A percentile compares a stretch with the other conserved stretches of the same genome.
Evolutionary conservation across 257 asterid genomes (phyloP).

Genomic region (Nicotiana paniculata): DNA sequence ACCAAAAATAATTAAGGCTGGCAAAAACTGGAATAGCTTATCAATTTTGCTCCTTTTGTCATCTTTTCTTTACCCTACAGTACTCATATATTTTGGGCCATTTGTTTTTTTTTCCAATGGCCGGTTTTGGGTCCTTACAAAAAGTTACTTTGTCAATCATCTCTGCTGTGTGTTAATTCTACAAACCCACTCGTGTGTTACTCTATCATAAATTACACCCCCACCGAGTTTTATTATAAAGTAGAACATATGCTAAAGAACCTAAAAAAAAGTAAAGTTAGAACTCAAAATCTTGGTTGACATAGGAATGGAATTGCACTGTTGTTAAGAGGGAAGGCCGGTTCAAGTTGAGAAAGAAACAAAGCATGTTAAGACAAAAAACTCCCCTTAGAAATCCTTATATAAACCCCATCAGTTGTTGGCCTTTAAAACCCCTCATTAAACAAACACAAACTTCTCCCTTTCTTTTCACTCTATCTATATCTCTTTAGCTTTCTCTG

Average conservation of each 20-base stretch:
- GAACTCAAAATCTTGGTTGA: background rate
- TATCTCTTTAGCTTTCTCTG: background rate
- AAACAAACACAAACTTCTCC: background rate
- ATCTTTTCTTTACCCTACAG: background rate
- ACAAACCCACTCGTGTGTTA: background rate
- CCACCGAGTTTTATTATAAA: background rate
- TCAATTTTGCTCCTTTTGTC: background rate
- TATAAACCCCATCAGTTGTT: conserved; percentile 7
- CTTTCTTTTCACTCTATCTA: background rate
- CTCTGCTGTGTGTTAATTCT: background rate
- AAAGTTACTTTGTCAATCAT: background rate
- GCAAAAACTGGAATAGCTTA: background rate
- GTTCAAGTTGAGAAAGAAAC: background rate
- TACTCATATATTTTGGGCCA: conserved; percentile 24
- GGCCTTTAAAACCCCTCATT: background rate
- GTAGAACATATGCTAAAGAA: background rate
- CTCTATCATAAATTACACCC: background rate
- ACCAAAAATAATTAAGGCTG: conserved; percentile 23
- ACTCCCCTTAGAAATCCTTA: background rate
- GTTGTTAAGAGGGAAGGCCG: background rate
- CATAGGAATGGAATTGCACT: background rate
- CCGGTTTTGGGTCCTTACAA: conserved; percentile 22
- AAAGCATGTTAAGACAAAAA: background rate
- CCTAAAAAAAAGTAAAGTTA: background rate
- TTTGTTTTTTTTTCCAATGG: background rate